Percentiles rank a stretch among this genome's conserved stretches.
These are phyloP conservation scores for Corynascus novoguineensis DNA, from an alignment of 495 filamentous ascomycete genomes.

Conservation along the genomic window DNA sequence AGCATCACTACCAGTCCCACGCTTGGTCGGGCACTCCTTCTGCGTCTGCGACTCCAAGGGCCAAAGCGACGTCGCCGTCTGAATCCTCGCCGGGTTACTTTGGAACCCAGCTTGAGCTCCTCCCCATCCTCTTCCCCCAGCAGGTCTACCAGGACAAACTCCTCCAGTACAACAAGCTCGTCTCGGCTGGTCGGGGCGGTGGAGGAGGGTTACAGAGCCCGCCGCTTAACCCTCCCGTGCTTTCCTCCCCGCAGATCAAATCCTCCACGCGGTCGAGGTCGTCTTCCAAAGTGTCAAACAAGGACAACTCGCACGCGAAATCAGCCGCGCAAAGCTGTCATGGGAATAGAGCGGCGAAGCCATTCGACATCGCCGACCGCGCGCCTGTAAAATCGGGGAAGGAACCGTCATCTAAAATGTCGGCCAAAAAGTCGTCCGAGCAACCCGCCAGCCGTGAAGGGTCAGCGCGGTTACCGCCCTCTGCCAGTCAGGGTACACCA, in stretches of 20 bases:
- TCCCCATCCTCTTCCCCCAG: conserved; percentile 46
- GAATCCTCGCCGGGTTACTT: conserved; percentile 30
- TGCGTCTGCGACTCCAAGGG: conserved; percentile 22
- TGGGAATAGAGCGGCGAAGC: conserved; percentile 51
- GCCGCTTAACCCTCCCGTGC: conserved; percentile 41
- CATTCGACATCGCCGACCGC: conserved; percentile 49
- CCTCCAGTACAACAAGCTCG: conserved; percentile 50
- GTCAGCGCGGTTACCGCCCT: conserved; percentile 33
- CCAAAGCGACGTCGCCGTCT: conserved; percentile 21
- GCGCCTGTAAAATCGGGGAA: conserved; percentile 49
- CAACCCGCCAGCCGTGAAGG: conserved; percentile 26
- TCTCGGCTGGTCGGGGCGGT: conserved; percentile 46
- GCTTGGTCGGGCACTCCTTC: conserved; percentile 36
- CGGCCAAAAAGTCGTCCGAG: conserved; percentile 39
- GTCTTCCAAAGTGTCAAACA: conserved; percentile 48
- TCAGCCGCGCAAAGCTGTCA: conserved; percentile 46
- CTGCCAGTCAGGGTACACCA: conserved; percentile 25
- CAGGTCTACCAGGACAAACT: conserved; percentile 50
- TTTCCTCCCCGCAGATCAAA: conserved; percentile 45
- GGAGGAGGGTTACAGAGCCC: conserved; percentile 40
- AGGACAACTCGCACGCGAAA: conserved; percentile 39
- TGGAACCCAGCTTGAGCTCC: conserved; percentile 38
- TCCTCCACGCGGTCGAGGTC: conserved; percentile 46
- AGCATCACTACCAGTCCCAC: conserved; percentile 44
- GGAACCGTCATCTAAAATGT: conserved; percentile 45